Evolutionary conservation across 2,329 filamentous ascomycete genomes (phyloP).

Genomic region (Claviceps fusiformis): DNA sequence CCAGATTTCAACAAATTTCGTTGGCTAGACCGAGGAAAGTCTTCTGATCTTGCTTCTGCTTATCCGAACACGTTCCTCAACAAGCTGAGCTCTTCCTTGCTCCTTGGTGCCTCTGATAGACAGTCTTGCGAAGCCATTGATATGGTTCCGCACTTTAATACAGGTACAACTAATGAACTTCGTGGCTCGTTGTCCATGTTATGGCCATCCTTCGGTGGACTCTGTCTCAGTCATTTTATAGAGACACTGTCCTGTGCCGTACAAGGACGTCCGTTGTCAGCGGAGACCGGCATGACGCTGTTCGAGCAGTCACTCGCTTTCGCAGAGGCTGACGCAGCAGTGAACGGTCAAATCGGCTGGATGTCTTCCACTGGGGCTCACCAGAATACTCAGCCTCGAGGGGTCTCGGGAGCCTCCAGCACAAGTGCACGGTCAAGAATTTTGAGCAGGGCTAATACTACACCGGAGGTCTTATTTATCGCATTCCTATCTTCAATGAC

Average conservation of each 20-base stretch:
- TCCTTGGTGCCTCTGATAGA: slow-evolving; percentile 62
- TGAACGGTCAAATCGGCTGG: slow-evolving; percentile 66
- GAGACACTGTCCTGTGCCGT: slow-evolving; percentile 82
- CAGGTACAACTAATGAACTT: slow-evolving; percentile 37
- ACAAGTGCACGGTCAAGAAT: slow-evolving; percentile 52
- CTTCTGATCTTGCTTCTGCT: slow-evolving; percentile 55
- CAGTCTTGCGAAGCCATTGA: slow-evolving; percentile 60
- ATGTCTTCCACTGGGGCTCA: slow-evolving; percentile 43
- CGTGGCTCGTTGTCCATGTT: slow-evolving; percentile 64
- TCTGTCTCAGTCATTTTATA: slow-evolving; percentile 68
- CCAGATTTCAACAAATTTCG: slow-evolving; percentile 55
- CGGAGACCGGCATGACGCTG: slow-evolving; percentile 89
- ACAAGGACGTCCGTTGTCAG: slow-evolving; percentile 64
- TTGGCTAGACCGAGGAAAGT: slow-evolving; percentile 54
- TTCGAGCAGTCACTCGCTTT: slow-evolving; percentile 95
- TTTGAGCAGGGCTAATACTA: slow-evolving; percentile 69
- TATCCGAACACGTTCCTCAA: slow-evolving; percentile 59
- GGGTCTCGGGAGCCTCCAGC: slow-evolving; percentile 20
- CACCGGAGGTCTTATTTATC: slow-evolving; percentile 77
- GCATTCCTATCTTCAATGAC: slow-evolving; percentile 81
- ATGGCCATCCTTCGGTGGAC: slow-evolving; percentile 61
- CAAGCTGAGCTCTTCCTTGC: slow-evolving; percentile 52
- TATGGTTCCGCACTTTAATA: slow-evolving; percentile 50
- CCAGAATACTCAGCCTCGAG: slow-evolving; percentile 17
- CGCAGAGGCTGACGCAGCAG: slow-evolving; percentile 82